A percentile compares a stretch with the other conserved stretches of the same genome.
These are phyloP conservation scores for Emergomyces africanus DNA, from an alignment of 2,329 filamentous ascomycete species.

Conservation along the genomic window DNA sequence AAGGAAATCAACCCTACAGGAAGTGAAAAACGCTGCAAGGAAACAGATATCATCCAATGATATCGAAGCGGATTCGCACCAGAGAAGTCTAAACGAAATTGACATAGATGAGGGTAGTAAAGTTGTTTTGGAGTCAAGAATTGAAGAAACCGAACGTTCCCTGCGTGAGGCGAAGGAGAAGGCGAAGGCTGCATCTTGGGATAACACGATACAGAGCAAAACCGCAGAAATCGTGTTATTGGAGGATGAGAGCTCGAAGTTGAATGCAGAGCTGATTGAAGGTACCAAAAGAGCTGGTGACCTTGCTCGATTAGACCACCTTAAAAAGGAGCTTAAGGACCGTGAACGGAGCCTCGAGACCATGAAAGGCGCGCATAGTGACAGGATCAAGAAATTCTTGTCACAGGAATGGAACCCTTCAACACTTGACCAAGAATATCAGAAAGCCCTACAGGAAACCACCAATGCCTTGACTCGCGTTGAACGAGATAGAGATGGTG, in stretches of 20 bases:
- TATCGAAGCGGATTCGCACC: slow-evolving; percentile 51
- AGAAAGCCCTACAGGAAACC: slow-evolving; percentile 48
- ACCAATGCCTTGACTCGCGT: slow-evolving; percentile 47
- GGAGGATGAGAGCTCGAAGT: slow-evolving; percentile 57
- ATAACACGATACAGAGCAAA: slow-evolving; percentile 54
- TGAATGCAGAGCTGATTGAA: slow-evolving; percentile 71
- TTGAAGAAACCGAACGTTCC: slow-evolving; percentile 53
- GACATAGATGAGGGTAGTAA: slow-evolving; percentile 76
- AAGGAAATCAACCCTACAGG: slow-evolving; percentile 56
- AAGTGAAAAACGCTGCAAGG: slow-evolving; percentile 61
- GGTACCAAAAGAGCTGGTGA: slow-evolving; percentile 71
- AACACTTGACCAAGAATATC: slow-evolving; percentile 58
- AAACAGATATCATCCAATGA: slow-evolving; percentile 64
- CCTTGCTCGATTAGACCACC: slow-evolving; percentile 68
- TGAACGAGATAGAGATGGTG: slow-evolving; percentile 56
- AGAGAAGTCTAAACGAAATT: slow-evolving; percentile 58
- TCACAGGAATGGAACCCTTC: slow-evolving; percentile 55
- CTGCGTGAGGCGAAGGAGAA: slow-evolving; percentile 52
- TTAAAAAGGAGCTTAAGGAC: slow-evolving; percentile 67
- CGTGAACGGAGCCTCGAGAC: slow-evolving; percentile 64
- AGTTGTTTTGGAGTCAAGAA: slow-evolving; percentile 60
- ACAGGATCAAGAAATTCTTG: slow-evolving; percentile 54
- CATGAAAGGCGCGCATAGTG: slow-evolving; percentile 59
- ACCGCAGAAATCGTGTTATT: slow-evolving; percentile 54
- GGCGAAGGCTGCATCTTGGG: slow-evolving; percentile 52